These are phyloP conservation scores for Aspergillus costaricaensis DNA, from an alignment of 2,329 filamentous ascomycete species.

Conservation along the genomic window DNA sequence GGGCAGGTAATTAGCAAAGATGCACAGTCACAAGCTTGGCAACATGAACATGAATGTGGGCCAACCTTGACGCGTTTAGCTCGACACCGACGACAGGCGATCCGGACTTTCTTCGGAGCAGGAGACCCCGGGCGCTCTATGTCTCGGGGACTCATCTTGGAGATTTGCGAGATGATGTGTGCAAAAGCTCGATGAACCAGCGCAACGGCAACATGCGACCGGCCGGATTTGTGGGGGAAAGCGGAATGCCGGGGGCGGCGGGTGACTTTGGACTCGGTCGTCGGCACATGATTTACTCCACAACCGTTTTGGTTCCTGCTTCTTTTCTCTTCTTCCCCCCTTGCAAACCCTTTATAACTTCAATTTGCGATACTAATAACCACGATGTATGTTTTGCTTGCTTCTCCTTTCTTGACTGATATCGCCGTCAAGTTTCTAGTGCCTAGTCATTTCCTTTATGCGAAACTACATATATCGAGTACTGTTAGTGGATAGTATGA, in stretches of 20 bases:
- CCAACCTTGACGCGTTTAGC: conserved; percentile 41
- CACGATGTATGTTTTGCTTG: too few relatives aligned
- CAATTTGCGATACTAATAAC: too few relatives aligned
- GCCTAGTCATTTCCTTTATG: too few relatives aligned
- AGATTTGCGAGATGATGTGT: background rate
- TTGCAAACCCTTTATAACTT: too few relatives aligned
- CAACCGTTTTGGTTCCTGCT: too few relatives aligned
- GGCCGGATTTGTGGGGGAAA: background rate
- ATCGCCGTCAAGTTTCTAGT: too few relatives aligned
- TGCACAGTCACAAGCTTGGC: background rate
- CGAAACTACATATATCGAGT: too few relatives aligned
- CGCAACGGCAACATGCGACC: background rate
- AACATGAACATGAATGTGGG: background rate
- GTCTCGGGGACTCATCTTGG: background rate
- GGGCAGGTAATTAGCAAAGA: background rate
- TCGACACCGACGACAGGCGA: conserved; percentile 43
- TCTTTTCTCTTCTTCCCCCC: too few relatives aligned
- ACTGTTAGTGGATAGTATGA: too few relatives aligned
- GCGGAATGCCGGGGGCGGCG: background rate
- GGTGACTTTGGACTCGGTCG: background rate
- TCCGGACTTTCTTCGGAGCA: conserved; percentile 39
- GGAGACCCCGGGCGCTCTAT: background rate
- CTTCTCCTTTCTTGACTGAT: too few relatives aligned
- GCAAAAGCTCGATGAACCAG: background rate
- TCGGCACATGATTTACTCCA: background rate